These are phyloP conservation scores for Juglanconis juglandina DNA, from an alignment of 2,329 filamentous ascomycete genomes.

Conservation along the genomic window DNA sequence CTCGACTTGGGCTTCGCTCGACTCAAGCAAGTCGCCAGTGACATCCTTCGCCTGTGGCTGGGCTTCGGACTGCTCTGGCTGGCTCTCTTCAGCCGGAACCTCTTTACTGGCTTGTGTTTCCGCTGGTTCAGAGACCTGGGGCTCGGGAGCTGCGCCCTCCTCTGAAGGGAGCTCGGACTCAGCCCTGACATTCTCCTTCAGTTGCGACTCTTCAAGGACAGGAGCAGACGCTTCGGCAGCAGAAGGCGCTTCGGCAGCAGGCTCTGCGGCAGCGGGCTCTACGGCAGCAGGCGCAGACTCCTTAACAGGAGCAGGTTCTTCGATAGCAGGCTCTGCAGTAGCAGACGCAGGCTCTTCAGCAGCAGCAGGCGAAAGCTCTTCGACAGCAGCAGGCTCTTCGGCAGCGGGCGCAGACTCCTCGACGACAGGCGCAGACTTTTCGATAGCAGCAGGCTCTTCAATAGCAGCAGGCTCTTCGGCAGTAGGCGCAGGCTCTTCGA, in stretches of 20 bases:
- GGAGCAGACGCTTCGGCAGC: neutral
- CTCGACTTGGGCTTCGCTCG: slow-evolving; percentile 10
- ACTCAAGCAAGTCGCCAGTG: neutral
- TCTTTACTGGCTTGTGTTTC: too few species aligned
- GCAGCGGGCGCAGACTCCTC: slow-evolving; percentile 6
- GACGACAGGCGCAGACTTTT: slow-evolving; percentile 9
- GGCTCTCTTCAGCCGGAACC: too few species aligned
- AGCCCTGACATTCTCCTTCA: neutral
- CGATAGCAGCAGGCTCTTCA: too few species aligned
- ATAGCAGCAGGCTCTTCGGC: too few species aligned
- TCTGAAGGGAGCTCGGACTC: neutral
- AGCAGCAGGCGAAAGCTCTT: slow-evolving; percentile 3
- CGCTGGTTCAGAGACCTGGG: too few species aligned
- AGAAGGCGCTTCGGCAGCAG: neutral
- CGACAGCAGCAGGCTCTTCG: slow-evolving; percentile 2
- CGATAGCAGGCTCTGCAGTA: slow-evolving; percentile 11
- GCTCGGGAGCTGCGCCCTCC: neutral
- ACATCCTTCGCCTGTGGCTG: neutral
- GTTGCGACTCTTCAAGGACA: neutral
- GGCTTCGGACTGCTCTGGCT: neutral
- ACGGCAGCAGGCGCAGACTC: slow-evolving; percentile 2
- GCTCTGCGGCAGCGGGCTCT: slow-evolving; percentile 1
- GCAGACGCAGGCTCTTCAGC: slow-evolving; percentile 7
- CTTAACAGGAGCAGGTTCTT: slow-evolving; percentile 14
- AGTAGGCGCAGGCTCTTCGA: slow-evolving; percentile 2